Evolutionary conservation across 371 early-diverging fungal genomes (phyloP), one percentile per base, ranked within the genome.

Genomic region (Mucor indicus): DNA sequence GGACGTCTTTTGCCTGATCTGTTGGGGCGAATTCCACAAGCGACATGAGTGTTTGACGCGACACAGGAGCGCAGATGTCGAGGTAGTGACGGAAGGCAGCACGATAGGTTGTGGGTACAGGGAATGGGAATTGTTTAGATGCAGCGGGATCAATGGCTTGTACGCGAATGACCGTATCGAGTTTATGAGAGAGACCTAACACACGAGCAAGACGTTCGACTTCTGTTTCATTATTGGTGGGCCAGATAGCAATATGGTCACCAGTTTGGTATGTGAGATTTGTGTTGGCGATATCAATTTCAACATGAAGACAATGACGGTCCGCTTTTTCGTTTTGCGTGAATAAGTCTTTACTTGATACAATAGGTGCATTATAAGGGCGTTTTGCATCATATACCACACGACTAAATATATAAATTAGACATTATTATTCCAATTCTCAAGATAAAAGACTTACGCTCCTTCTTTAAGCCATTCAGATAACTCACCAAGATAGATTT

Each of bases 201-300:
- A 81, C 79, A 2, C 57, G 31, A 15, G 88, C 86, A 16, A 91
- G 50, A 22, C 80, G 69, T 6, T 57, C 44, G 2, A 96, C 91
- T 49, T 91, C 87, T 27, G 67, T 66, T 19, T 88, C 89, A 32
- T 84, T 75, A 65, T 97, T 98, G 17, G 83, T 76, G 1, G 97
- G 90, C 83, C 86, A 95, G 38, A 98, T 75, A n/a, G 93, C 97
- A 46, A 95, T 77, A 57, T 98, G 98, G 59, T 98, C 98, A 39
- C 98, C 98, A 8, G 95, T 77, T 45, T 87, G 81, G 58, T 98
- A 97, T 19, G 62, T 69, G 50, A 97, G 61, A 20, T 87, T 90
- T 13, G 87, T 81, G 33, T 81, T 89, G 4, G 71, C 53, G 27
- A 96, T 74, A 53, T 95, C 96, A 10, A 98, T 72, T 53, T 98